These are phyloP conservation scores for Exidia glandulosa DNA, from an alignment of 768 basidiomycete genomes.

Conservation along the genomic window DNA sequence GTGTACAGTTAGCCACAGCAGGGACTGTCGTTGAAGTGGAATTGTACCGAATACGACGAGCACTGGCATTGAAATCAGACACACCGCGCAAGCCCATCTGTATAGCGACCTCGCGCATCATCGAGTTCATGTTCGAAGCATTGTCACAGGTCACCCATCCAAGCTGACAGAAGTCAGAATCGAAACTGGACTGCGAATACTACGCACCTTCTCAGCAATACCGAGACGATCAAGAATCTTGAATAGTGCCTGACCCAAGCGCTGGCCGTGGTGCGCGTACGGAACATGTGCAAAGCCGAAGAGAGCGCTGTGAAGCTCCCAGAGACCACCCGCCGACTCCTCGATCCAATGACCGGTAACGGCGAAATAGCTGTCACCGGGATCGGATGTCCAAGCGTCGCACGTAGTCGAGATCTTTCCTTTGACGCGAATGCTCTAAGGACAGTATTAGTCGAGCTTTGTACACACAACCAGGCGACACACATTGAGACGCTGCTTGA, in stretches of 20 bases:
- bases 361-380: slow-evolving; percentile 28
- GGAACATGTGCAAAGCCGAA: slow-evolving; percentile 27
- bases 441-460: not conserved
- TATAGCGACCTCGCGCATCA: slow-evolving; percentile 18
- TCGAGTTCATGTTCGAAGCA: slow-evolving; percentile 26
- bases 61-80: not conserved
- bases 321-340: slow-evolving; percentile 13
- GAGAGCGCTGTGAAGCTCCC: slow-evolving; percentile 19
- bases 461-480: not conserved
- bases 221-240: slow-evolving; percentile 19
- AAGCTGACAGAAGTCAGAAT: slow-evolving; percentile 14
- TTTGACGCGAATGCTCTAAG: slow-evolving; percentile 10
- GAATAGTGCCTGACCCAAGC: slow-evolving; percentile 28
- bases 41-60: slow-evolving; percentile 9
- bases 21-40: not conserved
- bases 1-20: too few species aligned
- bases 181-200: not conserved
- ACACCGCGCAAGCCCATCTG: slow-evolving; percentile 3
- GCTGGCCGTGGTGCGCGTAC: slow-evolving; percentile 23
- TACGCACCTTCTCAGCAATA: slow-evolving; percentile 20
- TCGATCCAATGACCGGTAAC: slow-evolving; percentile 32
- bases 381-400: slow-evolving; percentile 30
- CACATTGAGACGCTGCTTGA: slow-evolving; percentile 12
- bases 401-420: slow-evolving; percentile 24
- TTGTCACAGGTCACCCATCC: slow-evolving; percentile 29